Conservation (phyloP, 176 grass and related monocot genomes). For the Ananas comosus region DNA sequence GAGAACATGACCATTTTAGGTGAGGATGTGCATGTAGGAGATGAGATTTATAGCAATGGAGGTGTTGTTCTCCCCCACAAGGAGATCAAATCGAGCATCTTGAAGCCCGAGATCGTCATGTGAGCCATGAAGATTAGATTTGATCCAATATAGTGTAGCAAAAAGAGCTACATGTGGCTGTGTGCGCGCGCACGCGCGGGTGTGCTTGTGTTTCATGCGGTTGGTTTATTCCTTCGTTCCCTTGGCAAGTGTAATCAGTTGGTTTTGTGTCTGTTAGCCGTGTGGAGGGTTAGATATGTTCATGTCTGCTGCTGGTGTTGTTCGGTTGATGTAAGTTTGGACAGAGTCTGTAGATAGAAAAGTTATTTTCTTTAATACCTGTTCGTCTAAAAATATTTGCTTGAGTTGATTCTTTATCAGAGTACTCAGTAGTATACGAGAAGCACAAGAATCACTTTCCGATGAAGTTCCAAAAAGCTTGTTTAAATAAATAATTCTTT, state of each 20-base stretch:
- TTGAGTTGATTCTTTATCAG: too few relatives aligned
- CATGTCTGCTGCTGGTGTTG: neutral
- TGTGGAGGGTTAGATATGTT: neutral
- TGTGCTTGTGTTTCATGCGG: neutral
- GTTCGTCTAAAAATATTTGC: too few relatives aligned
- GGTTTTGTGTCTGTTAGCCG: constrained; percentile 5
- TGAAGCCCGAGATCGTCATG: constrained; percentile 88
- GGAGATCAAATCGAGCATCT: constrained; percentile 89
- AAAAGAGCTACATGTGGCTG: neutral
- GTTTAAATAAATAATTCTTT: too few relatives aligned
- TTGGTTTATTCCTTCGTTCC: constrained; percentile 1
- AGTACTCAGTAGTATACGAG: too few relatives aligned
- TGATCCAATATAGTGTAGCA: neutral
- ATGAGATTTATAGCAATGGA: constrained; percentile 90
- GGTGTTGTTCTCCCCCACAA: constrained; percentile 89
- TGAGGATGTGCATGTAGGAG: constrained; percentile 81
- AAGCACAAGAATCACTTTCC: too few relatives aligned
- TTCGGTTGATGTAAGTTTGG: constrained; percentile 23
- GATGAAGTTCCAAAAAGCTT: too few relatives aligned
- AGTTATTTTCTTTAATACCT: too few relatives aligned
- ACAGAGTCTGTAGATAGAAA: constrained; percentile 17
- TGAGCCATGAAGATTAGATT: constrained; percentile 11
- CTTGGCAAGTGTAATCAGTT: constrained; percentile 20
- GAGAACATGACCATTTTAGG: constrained; percentile 97
- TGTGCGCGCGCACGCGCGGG: neutral